Base-by-base conservation (phyloP, 164 flowering plant species). In the Euptelea pleiosperma region DNA sequence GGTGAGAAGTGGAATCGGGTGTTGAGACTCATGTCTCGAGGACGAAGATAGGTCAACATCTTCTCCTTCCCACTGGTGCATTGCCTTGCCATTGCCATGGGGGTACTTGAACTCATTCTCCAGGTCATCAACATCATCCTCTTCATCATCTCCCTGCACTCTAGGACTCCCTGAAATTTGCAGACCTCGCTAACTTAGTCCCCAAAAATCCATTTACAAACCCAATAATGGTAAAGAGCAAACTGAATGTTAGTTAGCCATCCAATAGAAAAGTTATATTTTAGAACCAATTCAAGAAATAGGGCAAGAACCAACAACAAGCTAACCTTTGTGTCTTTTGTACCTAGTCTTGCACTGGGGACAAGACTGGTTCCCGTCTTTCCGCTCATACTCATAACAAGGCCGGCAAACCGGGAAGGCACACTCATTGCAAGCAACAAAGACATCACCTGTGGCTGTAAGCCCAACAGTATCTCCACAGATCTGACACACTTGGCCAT, bases 391-490 rank as follows among this genome's bases (percentile, higher is more conserved):
- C 73, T 94, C 99, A 75, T 94, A 94, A 67, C 99, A 94, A 63
- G 93, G 80, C 31, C 95, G 80, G 61, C 99, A 94, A 33, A 94
- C 96, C 7, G 99, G 99, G 68, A 91, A 94, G 11, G 84, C 99
- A 74, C 99, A 94, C 62, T 94, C 99, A 72, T 91, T 88, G 79
- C 99, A 94, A 57, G 99, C 97, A 56, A 94, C 97, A 80, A 94
- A 94, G 18, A 81, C 67, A 63, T 91, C 97, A 42, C 93, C 93
- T 8, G 42, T 64, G 2, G 77, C 83, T 1, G 87, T 83, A 49
- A 84, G 51, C 31, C 96, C 97, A 35, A 91, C 93, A 57, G 76
- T 71, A 60, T 94, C 99, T 33, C 99, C 95, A 74, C 99, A 94
- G 39, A 94, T 94, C 75, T 94, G 97, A 63, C 99, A 94, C 44